A percentile compares a stretch with the other conserved stretches of the same genome.
phyloP scores from a whole-genome alignment of 1,139 yeast genomes.

The Kluyveromyces marxianus region DNA sequence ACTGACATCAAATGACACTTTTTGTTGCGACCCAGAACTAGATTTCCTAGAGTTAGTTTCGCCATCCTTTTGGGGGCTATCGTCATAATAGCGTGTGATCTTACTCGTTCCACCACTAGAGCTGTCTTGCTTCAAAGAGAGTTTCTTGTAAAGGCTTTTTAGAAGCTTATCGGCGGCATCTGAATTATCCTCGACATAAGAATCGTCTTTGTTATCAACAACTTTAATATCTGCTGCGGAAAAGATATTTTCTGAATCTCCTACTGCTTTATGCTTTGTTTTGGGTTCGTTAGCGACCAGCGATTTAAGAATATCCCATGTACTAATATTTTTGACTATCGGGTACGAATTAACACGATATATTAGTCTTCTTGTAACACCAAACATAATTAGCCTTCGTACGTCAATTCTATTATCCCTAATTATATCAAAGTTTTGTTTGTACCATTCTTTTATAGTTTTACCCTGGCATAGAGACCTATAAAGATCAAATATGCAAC shows the following conservation, averaged over 20 bases:
- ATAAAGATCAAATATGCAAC: slow-evolving; percentile 67
- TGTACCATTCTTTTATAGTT: slow-evolving; percentile 76
- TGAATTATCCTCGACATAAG: slow-evolving; percentile 1
- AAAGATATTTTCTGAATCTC: slow-evolving; percentile 14
- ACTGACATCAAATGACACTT: slow-evolving; percentile 22
- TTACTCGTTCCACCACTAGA: slow-evolving; percentile 8
- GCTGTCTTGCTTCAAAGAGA: slow-evolving; percentile 11
- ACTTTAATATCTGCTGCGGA: slow-evolving; percentile 28
- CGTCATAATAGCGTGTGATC: slow-evolving; percentile 6
- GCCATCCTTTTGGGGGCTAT: not conserved
- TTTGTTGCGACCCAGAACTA: slow-evolving; percentile 14
- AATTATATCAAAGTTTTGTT: slow-evolving; percentile 50
- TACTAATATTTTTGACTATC: slow-evolving; percentile 33
- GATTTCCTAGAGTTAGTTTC: slow-evolving; percentile 7
- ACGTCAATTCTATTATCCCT: slow-evolving; percentile 66
- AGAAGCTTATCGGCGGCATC: slow-evolving; percentile 26
- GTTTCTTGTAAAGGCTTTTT: slow-evolving; percentile 23
- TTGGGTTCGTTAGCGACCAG: not conserved
- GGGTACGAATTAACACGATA: slow-evolving; percentile 80
- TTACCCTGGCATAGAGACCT: slow-evolving; percentile 73
- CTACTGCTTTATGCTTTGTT: not conserved
- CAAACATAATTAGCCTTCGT: slow-evolving; percentile 79
- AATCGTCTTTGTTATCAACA: slow-evolving; percentile 9
- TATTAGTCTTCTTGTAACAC: slow-evolving; percentile 71
- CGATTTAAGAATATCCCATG: slow-evolving; percentile 6